Evolutionary conservation across 768 basidiomycete species (phyloP).

Genomic region (Auricularia cornea): DNA sequence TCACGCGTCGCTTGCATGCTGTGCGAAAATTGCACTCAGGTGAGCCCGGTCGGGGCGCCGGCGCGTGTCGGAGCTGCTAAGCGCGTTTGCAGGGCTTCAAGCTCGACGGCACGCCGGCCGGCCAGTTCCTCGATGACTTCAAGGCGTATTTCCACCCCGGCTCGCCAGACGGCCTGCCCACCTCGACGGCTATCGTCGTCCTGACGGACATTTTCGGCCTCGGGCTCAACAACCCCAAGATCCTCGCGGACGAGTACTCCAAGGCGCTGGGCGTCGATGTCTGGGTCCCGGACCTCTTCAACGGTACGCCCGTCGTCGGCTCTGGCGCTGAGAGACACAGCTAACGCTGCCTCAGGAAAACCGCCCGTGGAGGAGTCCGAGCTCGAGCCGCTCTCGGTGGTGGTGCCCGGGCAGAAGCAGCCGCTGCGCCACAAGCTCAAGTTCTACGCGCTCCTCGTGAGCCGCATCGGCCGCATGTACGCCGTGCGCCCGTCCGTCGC

Average conservation of each 20-base stretch:
- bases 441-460: slow-evolving; percentile 14
- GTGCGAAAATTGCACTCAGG: background rate
- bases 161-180: slow-evolving; percentile 12
- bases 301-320: slow-evolving; percentile 34
- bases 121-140: slow-evolving; percentile 24
- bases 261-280: slow-evolving; percentile 46
- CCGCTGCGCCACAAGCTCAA: slow-evolving; percentile 13
- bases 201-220: slow-evolving; percentile 53
- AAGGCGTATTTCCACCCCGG: slow-evolving; percentile 38
- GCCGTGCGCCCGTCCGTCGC: slow-evolving; percentile 21
- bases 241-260: slow-evolving; percentile 49
- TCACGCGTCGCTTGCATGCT: background rate
- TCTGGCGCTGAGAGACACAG: background rate
- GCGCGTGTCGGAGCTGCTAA: background rate
- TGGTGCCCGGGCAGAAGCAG: slow-evolving; percentile 19
- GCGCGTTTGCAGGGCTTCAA: background rate
- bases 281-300: slow-evolving; percentile 55
- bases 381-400: slow-evolving; percentile 22
- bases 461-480: slow-evolving; percentile 14
- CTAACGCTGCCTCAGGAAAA: slow-evolving; percentile 16
- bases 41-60: background rate
- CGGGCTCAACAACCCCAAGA: slow-evolving; percentile 41
- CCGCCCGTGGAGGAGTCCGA: slow-evolving; percentile 20
- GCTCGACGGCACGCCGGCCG: slow-evolving; percentile 32
- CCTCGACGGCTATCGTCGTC: slow-evolving; percentile 38